phyloP scores from a whole-genome alignment of 2,329 filamentous ascomycete species.

The Ophiostoma sp. region DNA sequence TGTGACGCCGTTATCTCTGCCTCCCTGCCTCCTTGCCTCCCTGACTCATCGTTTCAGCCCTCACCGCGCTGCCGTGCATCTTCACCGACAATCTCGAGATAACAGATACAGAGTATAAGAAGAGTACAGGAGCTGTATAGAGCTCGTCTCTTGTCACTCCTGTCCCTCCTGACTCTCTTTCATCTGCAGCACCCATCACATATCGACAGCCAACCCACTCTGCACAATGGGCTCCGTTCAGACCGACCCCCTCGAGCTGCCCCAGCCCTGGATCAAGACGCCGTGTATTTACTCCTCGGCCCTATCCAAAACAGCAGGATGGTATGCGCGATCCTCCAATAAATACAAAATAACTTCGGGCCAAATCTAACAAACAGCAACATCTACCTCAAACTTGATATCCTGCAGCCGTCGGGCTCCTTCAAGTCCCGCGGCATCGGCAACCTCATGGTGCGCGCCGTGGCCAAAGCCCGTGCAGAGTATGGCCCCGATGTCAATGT shows the following conservation, averaged over 20 bases:
- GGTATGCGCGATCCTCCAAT: conserved; percentile 38
- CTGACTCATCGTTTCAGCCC: conserved; percentile 1
- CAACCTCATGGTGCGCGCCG: conserved; percentile 57
- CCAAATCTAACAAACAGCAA: conserved; percentile 42
- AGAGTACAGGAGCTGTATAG: background rate
- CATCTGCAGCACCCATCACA: background rate
- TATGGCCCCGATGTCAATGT: conserved; percentile 36
- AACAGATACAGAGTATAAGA: background rate
- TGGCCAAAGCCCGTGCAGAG: conserved; percentile 30
- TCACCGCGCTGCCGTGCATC: background rate
- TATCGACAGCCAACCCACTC: background rate
- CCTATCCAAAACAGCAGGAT: conserved; percentile 62
- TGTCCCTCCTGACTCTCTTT: background rate
- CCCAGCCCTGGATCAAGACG: conserved; percentile 60
- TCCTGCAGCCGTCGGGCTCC: conserved; percentile 72
- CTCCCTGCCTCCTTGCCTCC: background rate
- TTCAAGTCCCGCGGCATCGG: conserved; percentile 79
- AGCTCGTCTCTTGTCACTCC: background rate
- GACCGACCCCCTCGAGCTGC: conserved; percentile 22
- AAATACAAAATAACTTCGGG: background rate
- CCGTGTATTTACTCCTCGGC: conserved; percentile 60
- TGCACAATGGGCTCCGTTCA: conserved; percentile 22
- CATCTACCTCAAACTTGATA: conserved; percentile 78
- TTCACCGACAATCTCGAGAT: conserved; percentile 8
- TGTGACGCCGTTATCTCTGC: conserved; percentile 14